Conservation (phyloP, 192 early-diverging fungal genomes). For the Entophlyctis helioformis region DNA sequence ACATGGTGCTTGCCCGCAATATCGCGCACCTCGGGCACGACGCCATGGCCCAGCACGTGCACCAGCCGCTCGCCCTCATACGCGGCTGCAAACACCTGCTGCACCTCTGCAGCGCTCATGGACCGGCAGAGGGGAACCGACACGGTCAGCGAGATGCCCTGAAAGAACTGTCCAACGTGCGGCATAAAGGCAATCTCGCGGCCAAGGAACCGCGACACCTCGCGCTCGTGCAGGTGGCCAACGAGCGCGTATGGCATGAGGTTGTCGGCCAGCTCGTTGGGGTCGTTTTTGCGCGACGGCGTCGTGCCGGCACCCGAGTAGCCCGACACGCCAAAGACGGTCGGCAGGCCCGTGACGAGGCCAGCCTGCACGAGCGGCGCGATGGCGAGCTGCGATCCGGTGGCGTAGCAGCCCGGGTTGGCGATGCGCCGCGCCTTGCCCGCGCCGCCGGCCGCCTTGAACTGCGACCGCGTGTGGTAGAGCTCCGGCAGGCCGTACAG, state of each 20-base stretch:
- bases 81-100: slow-evolving; percentile 52
- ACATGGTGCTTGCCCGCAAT: slow-evolving; percentile 85
- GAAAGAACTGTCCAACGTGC: slow-evolving; percentile 86
- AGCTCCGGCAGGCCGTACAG: slow-evolving; percentile 61
- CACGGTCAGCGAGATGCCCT: slow-evolving; percentile 85
- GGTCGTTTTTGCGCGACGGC: slow-evolving; percentile 92
- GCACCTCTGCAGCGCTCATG: slow-evolving; percentile 60
- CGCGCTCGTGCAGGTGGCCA: slow-evolving; percentile 93
- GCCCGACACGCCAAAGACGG: slow-evolving; percentile 91
- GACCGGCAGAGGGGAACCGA: slow-evolving; percentile 71
- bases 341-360: slow-evolving; percentile 33
- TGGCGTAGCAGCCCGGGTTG: slow-evolving; percentile 99
- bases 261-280: slow-evolving; percentile 72
- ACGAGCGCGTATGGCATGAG: slow-evolving; percentile 85
- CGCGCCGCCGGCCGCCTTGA: slow-evolving; percentile 43
- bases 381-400: slow-evolving; percentile 84
- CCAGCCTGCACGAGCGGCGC: slow-evolving; percentile 61
- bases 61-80: slow-evolving; percentile 77
- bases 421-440: slow-evolving; percentile 42
- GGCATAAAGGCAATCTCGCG: slow-evolving; percentile 66
- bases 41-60: slow-evolving; percentile 51
- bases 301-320: slow-evolving; percentile 99
- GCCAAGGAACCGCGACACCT: slow-evolving; percentile 63
- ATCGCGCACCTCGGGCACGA: slow-evolving; percentile 75
- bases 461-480: slow-evolving; percentile 48